Evolutionary conservation across 768 basidiomycete genomes (phyloP), one percentile per base, ranked within the genome.

Genomic region (Boletus subcaerulescens): DNA sequence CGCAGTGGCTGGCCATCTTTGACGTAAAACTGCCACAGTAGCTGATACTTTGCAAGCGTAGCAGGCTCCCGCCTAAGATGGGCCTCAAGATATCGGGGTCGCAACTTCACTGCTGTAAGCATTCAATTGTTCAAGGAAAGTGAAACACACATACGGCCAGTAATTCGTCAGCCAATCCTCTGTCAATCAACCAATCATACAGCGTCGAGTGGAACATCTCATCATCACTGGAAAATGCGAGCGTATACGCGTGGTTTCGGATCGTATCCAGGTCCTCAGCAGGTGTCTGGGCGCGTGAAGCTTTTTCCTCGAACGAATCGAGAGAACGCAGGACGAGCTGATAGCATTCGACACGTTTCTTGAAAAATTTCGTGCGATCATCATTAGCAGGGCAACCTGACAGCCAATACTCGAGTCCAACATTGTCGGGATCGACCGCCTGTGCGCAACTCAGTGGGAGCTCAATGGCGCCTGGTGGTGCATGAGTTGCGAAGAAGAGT

Each of bases 1-100:
- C 89, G 81, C 44, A 94, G 69, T 32, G 89, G 89, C 60, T 93
- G 89, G 1, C 89, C 88, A 61, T 91, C 88, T 63, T 96, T 91
- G 49, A 96, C 93, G 65, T 97, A 96, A 73, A 92, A 98, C 64
- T 98, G 92, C 97, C 97, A 98, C 3, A 98, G 76, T 2, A 99
- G 74, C 63, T 98, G 91, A 64, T 81, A 85, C 67, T 94, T 93
- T 60, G 89, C 81, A 15, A 89, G 84, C 1, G 87, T 87, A 2
- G 80, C 73, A 18, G 93, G 93, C 53, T 92, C 89, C 49, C 90
- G 82, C 59, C 81, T 80, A 29, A 98, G 83, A 72, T 95, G 92
- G 5, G 86, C 83, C 69, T 97, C 96, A 45, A 98, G 82, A 73
- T 88, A 97, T 17, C 83, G 77, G 0, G 94, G 92, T 40, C 89